Base-by-base conservation (phyloP, 352 stramenopile species). In the Phytophthora cajani region DNA sequence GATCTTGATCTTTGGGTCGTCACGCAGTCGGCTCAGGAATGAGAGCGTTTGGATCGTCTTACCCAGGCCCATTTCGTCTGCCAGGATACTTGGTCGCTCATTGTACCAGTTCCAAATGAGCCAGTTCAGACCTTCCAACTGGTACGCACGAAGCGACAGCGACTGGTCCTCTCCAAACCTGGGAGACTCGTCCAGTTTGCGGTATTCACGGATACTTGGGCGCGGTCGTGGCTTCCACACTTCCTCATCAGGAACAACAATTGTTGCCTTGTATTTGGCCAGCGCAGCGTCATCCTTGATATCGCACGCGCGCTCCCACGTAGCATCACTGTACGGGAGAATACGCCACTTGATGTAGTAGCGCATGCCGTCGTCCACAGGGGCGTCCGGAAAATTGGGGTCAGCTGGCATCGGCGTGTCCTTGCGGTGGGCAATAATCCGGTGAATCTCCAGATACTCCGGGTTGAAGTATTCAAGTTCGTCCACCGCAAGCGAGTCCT, bases 1-100 rank as follows among this genome's bases (percentile, higher is more conserved):
- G n/a, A 87, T 91, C 63, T 94, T 81, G 32, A 94, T 98, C 55
- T 97, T 89, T 32, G 98, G 82, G 58, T 94, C 88, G 56, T 90
- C 87, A 5, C 95, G 85, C 46, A 99, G 77, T 9, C 97, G 85
- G 62, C 99, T 91, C 27, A 99, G 74, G 73, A 99, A 99, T 4
- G 95, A 81, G 2, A 97, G 78, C 11, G 90, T 97, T 74, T 97
- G 90, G 64, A 97, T 97, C 17, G 93, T 98, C 79, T 98, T 98
- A 42, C 93, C 93, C 19, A 99, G 79, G 19, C 97, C 91, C 91
- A 97, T 97, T 62, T 97, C 91, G 64, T 97, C 91, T 1, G 91
- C 91, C 27, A 97, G 57, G 40, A 97, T 96, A 64, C 89, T 96
- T 27, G 88, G 84, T 8, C 89, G 89, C 51, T 92, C 90, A 56